Evolutionary conservation across 371 early-diverging fungal genomes (phyloP).

Genomic region (Mortierella sp.): DNA sequence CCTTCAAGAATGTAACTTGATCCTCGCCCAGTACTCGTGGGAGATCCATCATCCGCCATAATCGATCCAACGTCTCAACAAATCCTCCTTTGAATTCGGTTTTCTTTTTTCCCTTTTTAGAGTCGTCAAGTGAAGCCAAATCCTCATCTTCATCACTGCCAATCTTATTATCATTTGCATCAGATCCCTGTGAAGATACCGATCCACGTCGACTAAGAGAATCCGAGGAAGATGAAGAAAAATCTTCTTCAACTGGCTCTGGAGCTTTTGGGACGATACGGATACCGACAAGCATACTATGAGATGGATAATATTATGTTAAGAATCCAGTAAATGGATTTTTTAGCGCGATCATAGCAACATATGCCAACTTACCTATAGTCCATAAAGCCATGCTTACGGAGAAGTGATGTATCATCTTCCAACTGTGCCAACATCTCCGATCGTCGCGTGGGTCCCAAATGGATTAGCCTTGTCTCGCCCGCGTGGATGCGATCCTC

Average conservation of each 20-base stretch:
- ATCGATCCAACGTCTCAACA: conserved; percentile 11
- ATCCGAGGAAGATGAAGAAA: conserved; percentile 2
- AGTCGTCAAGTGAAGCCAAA: neutral
- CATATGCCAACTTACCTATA: conserved; percentile 56
- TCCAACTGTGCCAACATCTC: conserved; percentile 60
- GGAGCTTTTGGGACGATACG: conserved; percentile 34
- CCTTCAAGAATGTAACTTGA: conserved; percentile 12
- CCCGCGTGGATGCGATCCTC: conserved; percentile 59
- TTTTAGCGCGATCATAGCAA: neutral
- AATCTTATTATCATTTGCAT: conserved; percentile 31
- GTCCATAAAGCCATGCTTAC: conserved; percentile 68
- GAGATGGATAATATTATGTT: neutral
- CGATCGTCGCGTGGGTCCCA: conserved; percentile 54
- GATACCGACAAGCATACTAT: conserved; percentile 52
- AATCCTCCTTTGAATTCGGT: conserved; percentile 5
- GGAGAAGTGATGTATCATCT: conserved; percentile 61
- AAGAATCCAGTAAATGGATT: neutral
- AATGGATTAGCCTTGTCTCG: conserved; percentile 54
- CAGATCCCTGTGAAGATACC: conserved; percentile 32
- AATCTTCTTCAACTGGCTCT: neutral
- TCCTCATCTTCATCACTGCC: conserved; percentile 19
- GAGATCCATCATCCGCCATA: conserved; percentile 13
- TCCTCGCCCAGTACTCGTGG: conserved; percentile 14
- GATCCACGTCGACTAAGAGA: conserved; percentile 28
- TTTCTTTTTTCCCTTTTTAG: neutral